Conservation (phyloP, 176 grass and related monocot species). For the Avena insularis region DNA sequence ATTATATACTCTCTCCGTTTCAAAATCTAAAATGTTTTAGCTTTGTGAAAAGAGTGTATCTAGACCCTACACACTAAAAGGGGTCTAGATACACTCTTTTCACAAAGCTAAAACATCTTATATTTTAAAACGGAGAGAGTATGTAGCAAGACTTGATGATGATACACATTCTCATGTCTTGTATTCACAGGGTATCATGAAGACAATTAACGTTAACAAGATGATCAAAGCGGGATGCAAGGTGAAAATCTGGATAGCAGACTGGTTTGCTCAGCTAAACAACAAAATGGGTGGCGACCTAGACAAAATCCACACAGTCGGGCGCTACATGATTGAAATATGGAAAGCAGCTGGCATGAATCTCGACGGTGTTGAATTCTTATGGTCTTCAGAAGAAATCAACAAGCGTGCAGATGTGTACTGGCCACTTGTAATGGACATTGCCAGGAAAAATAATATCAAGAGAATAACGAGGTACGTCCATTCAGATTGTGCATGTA, state of each 20-base stretch:
- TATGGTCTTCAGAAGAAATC: constrained; percentile 89
- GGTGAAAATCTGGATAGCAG: constrained; percentile 89
- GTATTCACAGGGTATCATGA: constrained; percentile 67
- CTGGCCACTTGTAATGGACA: constrained; percentile 88
- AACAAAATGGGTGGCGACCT: constrained; percentile 92
- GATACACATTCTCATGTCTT: constrained; percentile 8
- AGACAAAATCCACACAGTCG: constrained; percentile 71
- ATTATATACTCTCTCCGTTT: no score
- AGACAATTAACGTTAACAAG: constrained; percentile 86
- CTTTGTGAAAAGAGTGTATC: no score
- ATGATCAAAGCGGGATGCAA: constrained; percentile 69
- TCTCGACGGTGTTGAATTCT: constrained; percentile 68
- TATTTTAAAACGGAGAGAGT: no score
- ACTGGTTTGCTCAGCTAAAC: constrained; percentile 90
- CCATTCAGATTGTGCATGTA: constrained; percentile 6
- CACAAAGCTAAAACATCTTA: no score
- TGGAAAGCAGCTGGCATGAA: constrained; percentile 89
- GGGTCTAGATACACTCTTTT: no score
- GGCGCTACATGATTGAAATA: constrained; percentile 84
- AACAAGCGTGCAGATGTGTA: constrained; percentile 68
- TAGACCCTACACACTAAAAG: no score
- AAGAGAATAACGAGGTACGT: constrained; percentile 63
- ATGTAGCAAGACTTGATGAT: neutral
- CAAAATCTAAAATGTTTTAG: no score
- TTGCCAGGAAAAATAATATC: constrained; percentile 75